Conservation (phyloP, 768 basidiomycete species). For the Udeniomyces megalosporus region DNA sequence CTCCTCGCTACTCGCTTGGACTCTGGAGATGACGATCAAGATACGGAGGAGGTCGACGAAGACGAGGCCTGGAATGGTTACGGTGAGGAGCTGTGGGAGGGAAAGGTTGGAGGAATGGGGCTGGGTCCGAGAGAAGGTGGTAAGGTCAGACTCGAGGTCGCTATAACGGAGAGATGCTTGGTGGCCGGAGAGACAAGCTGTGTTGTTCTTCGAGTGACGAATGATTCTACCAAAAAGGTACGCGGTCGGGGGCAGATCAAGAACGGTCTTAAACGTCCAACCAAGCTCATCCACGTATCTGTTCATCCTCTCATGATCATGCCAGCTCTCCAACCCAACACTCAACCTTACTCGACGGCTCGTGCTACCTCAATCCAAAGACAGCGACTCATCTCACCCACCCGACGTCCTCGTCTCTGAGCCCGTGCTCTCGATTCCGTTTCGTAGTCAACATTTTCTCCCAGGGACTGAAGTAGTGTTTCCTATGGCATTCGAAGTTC, state of each 20-base stretch:
- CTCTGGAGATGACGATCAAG: not conserved
- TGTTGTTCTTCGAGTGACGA: not conserved
- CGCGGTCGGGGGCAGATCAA: too few species aligned
- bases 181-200: not conserved
- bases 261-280: not conserved
- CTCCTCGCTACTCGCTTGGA: not conserved
- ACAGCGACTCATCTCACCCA: not conserved
- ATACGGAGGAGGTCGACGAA: not conserved
- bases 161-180: not conserved
- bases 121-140: not conserved
- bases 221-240: not conserved
- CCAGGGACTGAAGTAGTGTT: not conserved
- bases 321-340: not conserved
- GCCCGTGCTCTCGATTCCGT: not conserved
- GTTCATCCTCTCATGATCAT: not conserved
- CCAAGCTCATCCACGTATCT: not conserved
- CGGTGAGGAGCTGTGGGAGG: slow-evolving; percentile 1
- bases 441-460: not conserved
- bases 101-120: not conserved
- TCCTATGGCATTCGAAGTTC: not conserved
- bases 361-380: not conserved
- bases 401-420: not conserved
- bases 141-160: not conserved
- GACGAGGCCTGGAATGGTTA: not conserved
- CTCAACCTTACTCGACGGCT: not conserved